Conservation (phyloP, 306 rosid species). For the Pueraria montana region DNA sequence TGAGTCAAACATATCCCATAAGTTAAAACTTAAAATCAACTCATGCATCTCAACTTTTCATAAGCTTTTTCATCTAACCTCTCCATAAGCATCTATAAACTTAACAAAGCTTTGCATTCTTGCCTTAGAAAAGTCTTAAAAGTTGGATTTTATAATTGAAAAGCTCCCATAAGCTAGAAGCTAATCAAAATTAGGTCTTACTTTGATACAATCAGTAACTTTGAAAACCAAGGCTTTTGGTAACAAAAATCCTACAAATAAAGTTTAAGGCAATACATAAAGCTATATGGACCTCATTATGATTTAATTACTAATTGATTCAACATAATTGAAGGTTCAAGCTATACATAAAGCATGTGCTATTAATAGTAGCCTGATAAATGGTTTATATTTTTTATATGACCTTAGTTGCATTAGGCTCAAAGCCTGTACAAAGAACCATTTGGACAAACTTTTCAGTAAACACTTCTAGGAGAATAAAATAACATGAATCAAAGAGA, state of each 20-base stretch:
- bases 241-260: neutral
- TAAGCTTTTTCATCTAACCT: neutral
- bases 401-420: neutral
- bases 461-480: too few species aligned
- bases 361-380: neutral
- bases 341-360: neutral
- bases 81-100: neutral
- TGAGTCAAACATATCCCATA: neutral
- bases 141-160: neutral
- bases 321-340: neutral
- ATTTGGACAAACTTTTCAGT: neutral
- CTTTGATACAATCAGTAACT: neutral
- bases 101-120: neutral
- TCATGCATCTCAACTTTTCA: neutral
- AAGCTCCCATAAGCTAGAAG: neutral
- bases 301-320: constrained; percentile 48
- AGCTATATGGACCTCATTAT: constrained; percentile 26
- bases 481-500: neutral
- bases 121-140: neutral
- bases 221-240: constrained; percentile 22
- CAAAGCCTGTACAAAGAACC: neutral
- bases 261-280: neutral
- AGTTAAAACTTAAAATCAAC: neutral
- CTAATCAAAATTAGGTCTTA: neutral
- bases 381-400: neutral